Base-by-base conservation (phyloP, 2,329 filamentous ascomycete species). In the Venturia effusa region DNA sequence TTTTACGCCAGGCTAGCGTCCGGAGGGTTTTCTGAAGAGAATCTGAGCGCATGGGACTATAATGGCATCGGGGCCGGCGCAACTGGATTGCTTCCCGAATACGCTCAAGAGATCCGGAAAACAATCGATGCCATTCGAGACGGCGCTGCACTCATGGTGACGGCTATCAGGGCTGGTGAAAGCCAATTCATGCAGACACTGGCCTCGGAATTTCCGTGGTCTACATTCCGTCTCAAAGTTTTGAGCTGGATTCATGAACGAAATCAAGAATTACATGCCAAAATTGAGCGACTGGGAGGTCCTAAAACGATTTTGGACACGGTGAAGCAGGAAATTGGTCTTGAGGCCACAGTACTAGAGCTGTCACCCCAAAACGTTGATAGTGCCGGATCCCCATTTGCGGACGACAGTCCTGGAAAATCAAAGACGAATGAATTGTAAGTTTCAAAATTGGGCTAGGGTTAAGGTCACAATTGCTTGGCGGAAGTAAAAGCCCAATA, bases 151-250 rank as follows among this genome's bases (percentile, higher is more conserved):
- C 64, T 69, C 4, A 71, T 73, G n/a, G 68, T 72, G 2, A 69
- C 75, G 43, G 72, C 73, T 1, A 61, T 69, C 8, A 66, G 70
- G 27, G 63, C 65, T n/a, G 70, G 70, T 7, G 68, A 71, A 3
- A 63, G 69, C 3, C 70, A 79, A 17, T 77, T 81, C 51, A 70
- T 82, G 32, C 75, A 77, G 3, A 70, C 68, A 0, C 67, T 87
- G 5, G 74, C 76, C 41, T 69, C 71, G 1, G 66, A 69, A 1
- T 87, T 80, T 68, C 74, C 77, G 3, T 86, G 83, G 82, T 68
- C 74, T 0, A 68, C 71, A 2, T 82, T 84, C 62, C 69, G 81
- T 6, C 67, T 78, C 0, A 70, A 75, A 10, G 70, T 79, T 6
- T 71, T 79, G 1, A 68, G 74, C 22, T 85, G 83, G 80, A 73